Base-by-base conservation (phyloP, 2,329 filamentous ascomycete genomes). In the Aspergillus brunneoviolaceus region DNA sequence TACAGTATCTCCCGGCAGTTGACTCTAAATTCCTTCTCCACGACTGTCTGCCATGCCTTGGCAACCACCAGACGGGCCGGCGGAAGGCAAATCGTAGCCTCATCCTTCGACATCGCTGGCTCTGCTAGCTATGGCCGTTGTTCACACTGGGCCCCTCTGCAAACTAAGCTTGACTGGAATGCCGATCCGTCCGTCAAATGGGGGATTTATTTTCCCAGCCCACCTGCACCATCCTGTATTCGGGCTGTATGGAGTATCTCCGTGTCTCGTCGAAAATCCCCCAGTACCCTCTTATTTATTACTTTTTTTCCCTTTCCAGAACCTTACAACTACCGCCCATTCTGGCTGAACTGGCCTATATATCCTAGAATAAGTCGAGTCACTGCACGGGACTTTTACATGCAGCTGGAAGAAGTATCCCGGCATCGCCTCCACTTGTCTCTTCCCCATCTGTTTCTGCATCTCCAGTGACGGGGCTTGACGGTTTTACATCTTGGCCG, bases 111-210 rank as follows among this genome's bases (percentile, higher is more conserved):
- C 62, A 47, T 60, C 39, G 55, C 59, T 57, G 57, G 58, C 60
- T 45, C 39, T 45, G 39, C 16, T 45, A 58, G 59, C 49, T 49
- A 55, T 58, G 62, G 58, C 59, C 59, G 56, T 63, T 66, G 61
- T 60, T 49, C 50, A 48, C 53, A 64, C 60, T 59, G 56, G 53
- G 51, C 53, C 55, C 55, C 61, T 61, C 63, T 65, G 59, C 64
- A 65, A 65, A 60, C 62, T 67, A 66, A 68, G 66, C 66, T 67
- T 67, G 65, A 62, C 63, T 63, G 61, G 60, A 61, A 61, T 57
- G 61, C 63, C 61, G 64, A 66, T 67, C 65, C 57, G 61, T 67
- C 65, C 57, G 61, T 67, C 66, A 65, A 68, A 67, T 68, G 62
- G 61, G 63, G 58, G 62, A 55, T 59, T 62, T 62, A 45, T 62